Evolutionary conservation across 2,329 filamentous ascomycete genomes (phyloP).

Genomic region (Blastomyces silverae): DNA sequence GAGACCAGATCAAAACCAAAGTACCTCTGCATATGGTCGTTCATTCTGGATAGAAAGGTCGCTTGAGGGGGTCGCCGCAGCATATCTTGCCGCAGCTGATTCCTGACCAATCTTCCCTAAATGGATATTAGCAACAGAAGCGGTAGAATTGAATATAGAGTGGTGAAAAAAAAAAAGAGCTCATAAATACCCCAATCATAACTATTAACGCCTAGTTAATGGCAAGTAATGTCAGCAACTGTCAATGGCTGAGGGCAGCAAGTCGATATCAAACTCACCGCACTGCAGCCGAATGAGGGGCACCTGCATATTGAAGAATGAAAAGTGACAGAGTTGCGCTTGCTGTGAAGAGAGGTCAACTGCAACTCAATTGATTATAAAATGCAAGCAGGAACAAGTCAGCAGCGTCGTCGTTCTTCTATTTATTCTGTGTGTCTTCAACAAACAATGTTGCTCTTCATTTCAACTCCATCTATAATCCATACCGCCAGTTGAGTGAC

Average conservation of each 20-base stretch:
- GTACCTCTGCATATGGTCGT: conserved; percentile 89
- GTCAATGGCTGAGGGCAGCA: conserved; percentile 4
- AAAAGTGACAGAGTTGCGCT: not conserved
- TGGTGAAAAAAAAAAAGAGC: conserved; percentile 25
- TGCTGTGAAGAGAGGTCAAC: not conserved
- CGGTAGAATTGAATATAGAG: conserved; percentile 10
- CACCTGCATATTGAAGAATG: conserved; percentile 54
- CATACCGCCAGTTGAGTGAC: too few relatives aligned
- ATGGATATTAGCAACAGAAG: conserved; percentile 12
- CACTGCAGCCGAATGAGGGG: conserved; percentile 70
- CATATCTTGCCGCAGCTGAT: conserved; percentile 84
- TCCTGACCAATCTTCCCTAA: conserved; percentile 75
- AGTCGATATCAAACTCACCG: conserved; percentile 40
- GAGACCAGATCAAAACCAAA: conserved; percentile 21
- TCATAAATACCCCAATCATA: conserved; percentile 78
- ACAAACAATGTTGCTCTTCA: conserved; percentile 3
- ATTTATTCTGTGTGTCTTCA: conserved; percentile 1
- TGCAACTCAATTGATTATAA: not conserved
- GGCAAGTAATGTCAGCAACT: conserved; percentile 1
- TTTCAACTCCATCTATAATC: not conserved
- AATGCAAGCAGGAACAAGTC: not conserved
- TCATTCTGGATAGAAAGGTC: conserved; percentile 73
- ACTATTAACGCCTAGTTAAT: conserved; percentile 72
- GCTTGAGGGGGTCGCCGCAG: conserved; percentile 69
- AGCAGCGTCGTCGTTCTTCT: not conserved